Evolutionary conservation across 306 rosid species (phyloP).

Genomic region (Fragaria nilgerrensis): DNA sequence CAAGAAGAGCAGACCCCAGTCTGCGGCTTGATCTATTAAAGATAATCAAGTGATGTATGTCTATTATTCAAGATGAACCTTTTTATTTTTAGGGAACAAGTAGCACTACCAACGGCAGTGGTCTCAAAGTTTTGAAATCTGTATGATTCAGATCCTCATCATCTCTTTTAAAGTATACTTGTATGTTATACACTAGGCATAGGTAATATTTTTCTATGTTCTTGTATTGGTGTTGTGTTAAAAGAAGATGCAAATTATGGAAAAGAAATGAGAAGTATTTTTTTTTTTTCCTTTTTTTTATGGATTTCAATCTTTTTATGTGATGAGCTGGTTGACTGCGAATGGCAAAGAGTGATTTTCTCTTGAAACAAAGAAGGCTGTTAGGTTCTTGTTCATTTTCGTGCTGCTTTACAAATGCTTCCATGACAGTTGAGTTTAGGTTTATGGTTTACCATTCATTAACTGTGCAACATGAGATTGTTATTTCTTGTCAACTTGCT

Average conservation of each 20-base stretch:
- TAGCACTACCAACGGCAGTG: not conserved
- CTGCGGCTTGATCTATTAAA: conserved; percentile 28
- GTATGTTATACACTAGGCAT: not conserved
- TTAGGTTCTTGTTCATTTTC: too few relatives aligned
- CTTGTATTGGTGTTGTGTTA: not conserved
- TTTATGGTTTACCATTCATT: too few relatives aligned
- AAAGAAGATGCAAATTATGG: not conserved
- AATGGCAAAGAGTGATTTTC: not conserved
- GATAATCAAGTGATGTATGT: not conserved
- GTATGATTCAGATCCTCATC: not conserved
- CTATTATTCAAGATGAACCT: not conserved
- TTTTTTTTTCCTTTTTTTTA: not conserved
- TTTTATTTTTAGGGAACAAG: conserved; percentile 1
- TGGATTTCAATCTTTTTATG: not conserved
- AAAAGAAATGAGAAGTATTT: not conserved
- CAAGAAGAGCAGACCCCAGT: conserved; percentile 33
- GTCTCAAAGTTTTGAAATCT: conserved; percentile 19
- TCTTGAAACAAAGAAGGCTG: not conserved
- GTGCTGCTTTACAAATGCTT: too few relatives aligned
- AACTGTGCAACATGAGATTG: too few relatives aligned
- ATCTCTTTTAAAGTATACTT: not conserved
- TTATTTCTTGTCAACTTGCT: too few relatives aligned
- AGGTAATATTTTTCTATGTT: not conserved
- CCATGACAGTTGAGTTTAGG: too few relatives aligned
- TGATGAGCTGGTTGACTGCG: not conserved